Base-by-base conservation (phyloP, 805 yeast species). In the Kodamaea fukazawae region DNA sequence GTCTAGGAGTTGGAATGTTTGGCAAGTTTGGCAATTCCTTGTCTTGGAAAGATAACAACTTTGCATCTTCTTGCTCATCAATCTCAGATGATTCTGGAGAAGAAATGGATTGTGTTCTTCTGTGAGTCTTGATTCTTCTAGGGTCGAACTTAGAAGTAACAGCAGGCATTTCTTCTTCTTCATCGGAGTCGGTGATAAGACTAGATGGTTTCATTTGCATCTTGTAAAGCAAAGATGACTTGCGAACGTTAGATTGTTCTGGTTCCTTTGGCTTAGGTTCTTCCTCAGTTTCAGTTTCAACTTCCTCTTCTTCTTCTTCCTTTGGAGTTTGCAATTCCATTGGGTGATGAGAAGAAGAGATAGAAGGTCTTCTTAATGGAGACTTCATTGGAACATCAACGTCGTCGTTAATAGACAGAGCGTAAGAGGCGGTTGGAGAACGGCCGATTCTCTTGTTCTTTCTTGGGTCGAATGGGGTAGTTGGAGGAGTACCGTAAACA, bases 391-490 rank as follows among this genome's bases (percentile, higher is more conserved):
- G 50, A 17, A 43, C 20, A 11, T 43, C 49, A 23, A 20, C 33
- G 10, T 41, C 49, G 2, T 44, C 46, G 5, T 40, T 36, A 15
- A 40, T 31, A 2, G 47, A 38, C 28, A 44, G 41, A 8, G 48
- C 42, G 20, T 43, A 31, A 4, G 48, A 20, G 2, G 47, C 35
- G 13, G 29, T 40, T 12, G 55, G 47, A 23, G 55, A 48, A 11
- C 42, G 42, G 13, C 45, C 36, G 7, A 38, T 35, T 37, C 48
- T 50, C 36, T 44, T 50, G 31, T 29, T 44, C 32, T 34, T 45
- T 28, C 53, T 38, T 29, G 62, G 62, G 43, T 58, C 63, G 38
- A 53, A 56, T 9, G 54, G 44, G 8, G 51, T 34, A 11, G 41
- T 29, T 20, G 49, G 48, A n/a, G 50, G 44, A n/a, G 48, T 33